Base-by-base conservation (phyloP, 1,139 yeast genomes). In the Geotrichum siamense region DNA sequence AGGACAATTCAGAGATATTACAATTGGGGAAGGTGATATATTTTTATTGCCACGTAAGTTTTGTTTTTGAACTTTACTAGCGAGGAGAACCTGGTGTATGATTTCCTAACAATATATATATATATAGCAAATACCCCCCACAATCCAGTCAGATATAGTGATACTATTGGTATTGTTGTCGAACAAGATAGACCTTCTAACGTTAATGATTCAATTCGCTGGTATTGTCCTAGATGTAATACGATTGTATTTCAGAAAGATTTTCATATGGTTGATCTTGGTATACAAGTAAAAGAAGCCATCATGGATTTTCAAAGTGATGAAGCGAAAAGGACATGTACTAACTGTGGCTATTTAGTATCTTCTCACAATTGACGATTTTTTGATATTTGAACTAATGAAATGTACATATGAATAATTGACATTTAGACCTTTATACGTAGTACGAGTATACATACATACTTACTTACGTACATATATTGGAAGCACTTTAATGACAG, bases 91-190 rank as follows among this genome's bases (percentile, higher is more conserved):
- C n/a, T n/a, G n/a, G n/a, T n/a, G n/a, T n/a, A n/a, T n/a, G n/a
- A n/a, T n/a, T n/a, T 12, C 27, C 19, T 33, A 33, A 17, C 33
- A 13, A 10, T 15, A 10, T 10, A 29, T n/a, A 10, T 29, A 16
- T 15, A 5, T 39, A 15, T 56, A 13, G 80, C 82, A 1, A 84
- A 85, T 59, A 74, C 76, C 2, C 97, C 97, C 1, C 96, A 89
- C 61, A 84, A 82, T 54, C 96, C 97, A 1, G 91, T 85, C 15
- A 70, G 97, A 54, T 89, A 76, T 61, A 82, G 80, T 8, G 69
- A 87, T 56, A 86, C 96, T 0, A 79, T 89, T 25, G 97, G 97
- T 0, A 68, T 89, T 39, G 97, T 89, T 5, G 84, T 89, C n/a
- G 97, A 89, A 58, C 96, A 87, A 62, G 95, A 86, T 58, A 72